phyloP scores from a whole-genome alignment of 805 yeast genomes.

The Blastobotrys robertii region DNA sequence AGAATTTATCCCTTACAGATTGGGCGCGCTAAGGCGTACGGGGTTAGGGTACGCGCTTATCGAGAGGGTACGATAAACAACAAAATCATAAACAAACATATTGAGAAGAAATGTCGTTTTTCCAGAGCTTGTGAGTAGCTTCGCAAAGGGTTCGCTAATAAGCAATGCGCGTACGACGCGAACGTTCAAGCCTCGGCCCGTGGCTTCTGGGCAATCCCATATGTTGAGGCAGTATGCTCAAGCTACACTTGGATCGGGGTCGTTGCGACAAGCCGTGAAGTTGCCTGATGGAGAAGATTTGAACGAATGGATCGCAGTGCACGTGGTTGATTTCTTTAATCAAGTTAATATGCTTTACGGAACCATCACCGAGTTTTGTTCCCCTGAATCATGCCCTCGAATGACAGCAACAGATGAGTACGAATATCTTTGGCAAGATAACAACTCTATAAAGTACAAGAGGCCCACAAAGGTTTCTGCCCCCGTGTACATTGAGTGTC shows the following conservation, averaged over 20 bases:
- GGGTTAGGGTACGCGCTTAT: slow-evolving; percentile 1
- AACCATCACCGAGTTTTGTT: slow-evolving; percentile 90
- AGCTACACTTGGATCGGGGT: slow-evolving; percentile 87
- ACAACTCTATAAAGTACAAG: slow-evolving; percentile 36
- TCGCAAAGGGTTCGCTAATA: background rate
- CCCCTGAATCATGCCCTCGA: slow-evolving; percentile 87
- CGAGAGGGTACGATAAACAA: background rate
- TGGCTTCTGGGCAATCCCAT: slow-evolving; percentile 25
- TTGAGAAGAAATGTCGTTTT: slow-evolving; percentile 12
- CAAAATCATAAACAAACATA: background rate
- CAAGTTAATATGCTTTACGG: slow-evolving; percentile 96
- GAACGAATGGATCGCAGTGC: slow-evolving; percentile 94
- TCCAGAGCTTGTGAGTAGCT: slow-evolving; percentile 13
- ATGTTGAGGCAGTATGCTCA: slow-evolving; percentile 76
- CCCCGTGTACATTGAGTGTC: slow-evolving; percentile 85
- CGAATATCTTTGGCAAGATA: slow-evolving; percentile 94
- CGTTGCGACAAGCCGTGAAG: slow-evolving; percentile 84
- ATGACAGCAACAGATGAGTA: slow-evolving; percentile 98
- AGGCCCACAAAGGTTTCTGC: slow-evolving; percentile 86
- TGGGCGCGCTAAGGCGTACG: too few species aligned
- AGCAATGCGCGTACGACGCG: slow-evolving; percentile 25
- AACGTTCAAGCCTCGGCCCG: slow-evolving; percentile 28
- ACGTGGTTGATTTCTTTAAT: slow-evolving; percentile 93
- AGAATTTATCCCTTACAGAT: too few species aligned
- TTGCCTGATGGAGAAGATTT: slow-evolving; percentile 86